These are phyloP conservation scores for Flaveria brownii DNA, from an alignment of 129 eudicot genomes.

Conservation along the genomic window DNA sequence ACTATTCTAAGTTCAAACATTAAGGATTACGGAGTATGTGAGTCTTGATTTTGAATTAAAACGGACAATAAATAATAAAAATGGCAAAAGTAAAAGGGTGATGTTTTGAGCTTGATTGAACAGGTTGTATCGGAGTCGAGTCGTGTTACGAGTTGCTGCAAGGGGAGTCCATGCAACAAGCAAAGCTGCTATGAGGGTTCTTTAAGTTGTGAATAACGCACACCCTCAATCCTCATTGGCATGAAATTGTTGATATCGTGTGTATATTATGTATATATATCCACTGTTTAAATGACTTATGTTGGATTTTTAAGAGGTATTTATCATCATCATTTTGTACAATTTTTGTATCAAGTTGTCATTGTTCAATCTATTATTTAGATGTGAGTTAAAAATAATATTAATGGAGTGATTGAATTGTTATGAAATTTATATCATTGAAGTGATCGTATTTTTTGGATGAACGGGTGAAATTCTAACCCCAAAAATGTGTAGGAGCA, in stretches of 20 bases:
- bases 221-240: neutral
- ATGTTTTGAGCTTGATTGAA: constrained; percentile 13
- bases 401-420: too few species aligned
- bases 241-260: constrained; percentile 22
- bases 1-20: neutral
- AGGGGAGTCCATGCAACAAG: constrained; percentile 66
- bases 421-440: too few species aligned
- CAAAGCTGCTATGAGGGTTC: constrained; percentile 60
- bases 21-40: neutral
- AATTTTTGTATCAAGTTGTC: neutral
- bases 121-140: constrained; percentile 85
- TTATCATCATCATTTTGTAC: neutral
- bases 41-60: neutral
- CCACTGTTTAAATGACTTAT: neutral
- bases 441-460: too few species aligned
- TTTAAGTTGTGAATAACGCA: constrained; percentile 40
- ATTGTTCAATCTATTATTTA: neutral
- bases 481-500: too few species aligned
- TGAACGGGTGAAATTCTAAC: too few species aligned
- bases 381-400: neutral
- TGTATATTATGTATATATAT: neutral
- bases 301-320: neutral
- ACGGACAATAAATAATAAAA: neutral
- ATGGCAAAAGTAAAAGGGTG: neutral
- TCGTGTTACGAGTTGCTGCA: constrained; percentile 62